These are phyloP conservation scores for Talaromyces trachyspermus DNA, from an alignment of 495 filamentous ascomycete species.

Conservation along the genomic window DNA sequence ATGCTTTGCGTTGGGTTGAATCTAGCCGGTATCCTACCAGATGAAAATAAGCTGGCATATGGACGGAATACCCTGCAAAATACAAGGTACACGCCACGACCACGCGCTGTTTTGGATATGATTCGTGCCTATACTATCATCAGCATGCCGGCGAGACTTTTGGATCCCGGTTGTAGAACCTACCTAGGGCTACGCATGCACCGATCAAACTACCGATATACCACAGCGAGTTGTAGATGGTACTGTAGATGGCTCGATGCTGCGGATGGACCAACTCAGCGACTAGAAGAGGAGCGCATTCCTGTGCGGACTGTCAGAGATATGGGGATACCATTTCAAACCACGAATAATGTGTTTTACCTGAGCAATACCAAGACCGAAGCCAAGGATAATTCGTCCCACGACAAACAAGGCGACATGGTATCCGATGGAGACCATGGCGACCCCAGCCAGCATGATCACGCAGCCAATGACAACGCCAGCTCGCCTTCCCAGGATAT, in stretches of 20 bases:
- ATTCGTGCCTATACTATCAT: conserved; percentile 19
- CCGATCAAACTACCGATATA: conserved; percentile 26
- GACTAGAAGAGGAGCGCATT: conserved; percentile 55
- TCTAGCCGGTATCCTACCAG: conserved; percentile 23
- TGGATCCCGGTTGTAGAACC: neutral
- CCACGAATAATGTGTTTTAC: conserved; percentile 4
- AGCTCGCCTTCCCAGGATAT: conserved; percentile 53
- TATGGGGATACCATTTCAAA: conserved; percentile 2
- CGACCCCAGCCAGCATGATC: conserved; percentile 45
- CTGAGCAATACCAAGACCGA: conserved; percentile 54
- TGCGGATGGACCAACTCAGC: conserved; percentile 61
- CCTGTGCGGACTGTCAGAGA: conserved; percentile 27
- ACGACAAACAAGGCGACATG: conserved; percentile 53
- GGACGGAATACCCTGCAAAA: conserved; percentile 42
- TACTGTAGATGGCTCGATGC: conserved; percentile 57
- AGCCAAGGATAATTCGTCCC: conserved; percentile 50
- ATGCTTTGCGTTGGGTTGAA: neutral
- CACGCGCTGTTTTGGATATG: conserved; percentile 32
- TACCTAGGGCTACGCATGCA: conserved; percentile 13
- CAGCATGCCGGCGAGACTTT: neutral
- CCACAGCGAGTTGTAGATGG: conserved; percentile 61
- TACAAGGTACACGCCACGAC: conserved; percentile 41
- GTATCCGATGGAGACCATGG: conserved; percentile 34
- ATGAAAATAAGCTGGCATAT: conserved; percentile 39
- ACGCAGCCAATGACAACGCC: conserved; percentile 55